phyloP scores from a whole-genome alignment of 164 flowering plant genomes.

The Tetrastigma voinierianum region DNA sequence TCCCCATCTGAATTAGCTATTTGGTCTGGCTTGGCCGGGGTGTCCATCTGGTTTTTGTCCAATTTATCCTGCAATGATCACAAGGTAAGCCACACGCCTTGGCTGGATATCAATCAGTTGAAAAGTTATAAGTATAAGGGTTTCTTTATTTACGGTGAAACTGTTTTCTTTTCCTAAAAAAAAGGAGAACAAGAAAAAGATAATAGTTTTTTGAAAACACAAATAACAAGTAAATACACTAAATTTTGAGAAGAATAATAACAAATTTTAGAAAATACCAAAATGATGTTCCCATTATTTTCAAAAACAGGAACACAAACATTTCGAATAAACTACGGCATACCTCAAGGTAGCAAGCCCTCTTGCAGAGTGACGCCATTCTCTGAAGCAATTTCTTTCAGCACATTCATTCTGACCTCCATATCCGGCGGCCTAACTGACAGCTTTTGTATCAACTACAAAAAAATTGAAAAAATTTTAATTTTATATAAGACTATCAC shows the following conservation, averaged over 20 bases:
- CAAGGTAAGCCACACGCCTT: neutral
- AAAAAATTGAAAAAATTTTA: neutral
- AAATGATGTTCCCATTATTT: too few relatives aligned
- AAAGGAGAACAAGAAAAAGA: too few relatives aligned
- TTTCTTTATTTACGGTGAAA: too few relatives aligned
- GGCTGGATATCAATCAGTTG: neutral
- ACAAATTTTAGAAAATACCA: too few relatives aligned
- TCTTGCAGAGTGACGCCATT: constrained; percentile 44
- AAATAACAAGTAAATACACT: too few relatives aligned
- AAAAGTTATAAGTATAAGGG: too few relatives aligned
- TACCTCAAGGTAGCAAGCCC: constrained; percentile 35
- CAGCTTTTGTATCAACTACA: constrained; percentile 75
- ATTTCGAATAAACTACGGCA: neutral
- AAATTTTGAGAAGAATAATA: too few relatives aligned
- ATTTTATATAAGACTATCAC: neutral
- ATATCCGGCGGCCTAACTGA: constrained; percentile 64
- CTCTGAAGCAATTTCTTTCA: constrained; percentile 72
- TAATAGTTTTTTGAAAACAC: too few relatives aligned
- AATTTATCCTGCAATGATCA: constrained; percentile 25
- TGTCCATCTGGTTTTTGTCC: constrained; percentile 19
- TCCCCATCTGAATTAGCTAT: constrained; percentile 11
- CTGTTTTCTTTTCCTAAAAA: too few relatives aligned
- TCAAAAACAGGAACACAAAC: too few relatives aligned
- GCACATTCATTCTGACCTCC: constrained; percentile 60
- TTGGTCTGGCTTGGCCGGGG: constrained; percentile 9